Conservation (phyloP, 176 grass and related monocot species). For the Oryza meridionalis region DNA sequence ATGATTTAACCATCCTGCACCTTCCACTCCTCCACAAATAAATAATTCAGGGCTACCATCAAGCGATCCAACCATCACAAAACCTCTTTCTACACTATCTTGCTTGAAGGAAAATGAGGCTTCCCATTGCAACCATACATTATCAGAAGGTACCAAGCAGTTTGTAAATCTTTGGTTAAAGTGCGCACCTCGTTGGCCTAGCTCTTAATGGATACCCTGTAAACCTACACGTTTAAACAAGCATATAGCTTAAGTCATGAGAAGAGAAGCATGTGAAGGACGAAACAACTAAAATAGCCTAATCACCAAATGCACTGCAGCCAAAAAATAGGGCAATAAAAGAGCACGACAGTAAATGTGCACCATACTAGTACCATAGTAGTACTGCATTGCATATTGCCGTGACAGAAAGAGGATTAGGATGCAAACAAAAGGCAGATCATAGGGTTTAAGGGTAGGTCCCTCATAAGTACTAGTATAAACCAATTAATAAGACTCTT, state of each 20-base stretch:
- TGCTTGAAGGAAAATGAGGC: constrained; percentile 20
- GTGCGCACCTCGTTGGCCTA: constrained; percentile 32
- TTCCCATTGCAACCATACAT: constrained; percentile 24
- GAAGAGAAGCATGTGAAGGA: constrained; percentile 58
- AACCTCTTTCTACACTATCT: background rate
- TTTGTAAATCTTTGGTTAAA: constrained; percentile 26
- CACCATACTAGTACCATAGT: background rate
- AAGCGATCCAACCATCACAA: background rate
- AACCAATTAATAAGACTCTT: constrained; percentile 46
- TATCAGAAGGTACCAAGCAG: constrained; percentile 24
- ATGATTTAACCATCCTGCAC: background rate
- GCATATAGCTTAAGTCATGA: constrained; percentile 31
- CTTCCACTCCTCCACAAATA: background rate
- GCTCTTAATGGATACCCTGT: constrained; percentile 51
- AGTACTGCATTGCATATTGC: constrained; percentile 37
- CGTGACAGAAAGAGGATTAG: constrained; percentile 50
- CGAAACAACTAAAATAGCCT: constrained; percentile 50
- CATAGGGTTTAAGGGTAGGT: constrained; percentile 45
- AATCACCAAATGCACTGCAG: constrained; percentile 45
- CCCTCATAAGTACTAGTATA: constrained; percentile 47
- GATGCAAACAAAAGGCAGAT: constrained; percentile 59
- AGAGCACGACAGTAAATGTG: constrained; percentile 46
- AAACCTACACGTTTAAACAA: constrained; percentile 53
- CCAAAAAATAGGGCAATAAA: constrained; percentile 52
- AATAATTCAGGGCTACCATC: background rate